Base-by-base conservation (phyloP, 2,329 filamentous ascomycete genomes). In the Teratosphaeria pseudoeucalypti region DNA sequence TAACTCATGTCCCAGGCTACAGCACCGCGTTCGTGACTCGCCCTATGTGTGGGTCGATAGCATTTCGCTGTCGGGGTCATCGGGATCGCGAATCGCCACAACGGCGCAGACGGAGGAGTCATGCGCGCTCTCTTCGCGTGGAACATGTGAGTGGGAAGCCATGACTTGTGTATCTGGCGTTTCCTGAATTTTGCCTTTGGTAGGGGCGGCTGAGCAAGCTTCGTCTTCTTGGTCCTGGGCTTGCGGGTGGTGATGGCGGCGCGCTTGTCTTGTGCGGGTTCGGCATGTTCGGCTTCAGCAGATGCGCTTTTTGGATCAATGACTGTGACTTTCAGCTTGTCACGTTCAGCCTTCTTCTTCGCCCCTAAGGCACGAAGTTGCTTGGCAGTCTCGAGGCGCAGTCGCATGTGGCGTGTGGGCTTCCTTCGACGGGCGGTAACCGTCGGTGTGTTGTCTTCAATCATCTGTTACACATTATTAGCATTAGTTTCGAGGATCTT, bases 1-100 rank as follows among this genome's bases (percentile, higher is more conserved):
- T 96, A 99, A 72, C 92, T 97, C 78, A 85, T 89, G 74, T 99
- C 94, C 91, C 92, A 97, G 0, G 86, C 86, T 52, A 97, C 79
- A 26, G 87, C 87, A 5, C 94, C 92, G 64, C 86, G 84, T 57
- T 86, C 81, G 32, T 85, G 85, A 57, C 85, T 84, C 26, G 90
- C 87, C 64, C 92, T 85, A 76, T 97, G 91, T 0, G 90, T 94
- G 54, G 90, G 85, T 56, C 94, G 81, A 71, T 96, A 96, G 57
- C 87, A 86, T 77, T 99, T 99, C 70, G 90, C 86, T 32, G 88
- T 95, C 0, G 92, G 90, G 4, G 89, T 90, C 63, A 95, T 73
- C 0, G 92, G 90, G 27, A 97, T 78, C 0, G 90, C 85, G 73
- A 96, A 96, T 49, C 91, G 83, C 94, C 94, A 99, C n/a, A 94